Conservation (phyloP, 2,329 filamentous ascomycete genomes). For the Tolypocladium ophioglossoides region DNA sequence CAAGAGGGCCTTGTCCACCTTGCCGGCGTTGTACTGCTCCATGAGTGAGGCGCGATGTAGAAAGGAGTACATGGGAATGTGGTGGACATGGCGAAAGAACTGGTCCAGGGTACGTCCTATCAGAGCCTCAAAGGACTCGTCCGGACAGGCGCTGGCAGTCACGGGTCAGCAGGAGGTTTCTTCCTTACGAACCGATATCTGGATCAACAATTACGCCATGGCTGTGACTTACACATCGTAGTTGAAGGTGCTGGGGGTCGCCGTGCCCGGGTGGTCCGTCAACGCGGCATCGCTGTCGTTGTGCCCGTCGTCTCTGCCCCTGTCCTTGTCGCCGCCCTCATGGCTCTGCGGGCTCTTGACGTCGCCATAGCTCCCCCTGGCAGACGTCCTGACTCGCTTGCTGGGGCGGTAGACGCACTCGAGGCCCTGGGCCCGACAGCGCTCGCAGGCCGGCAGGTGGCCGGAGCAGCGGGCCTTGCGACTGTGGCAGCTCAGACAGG, state of each 20-base stretch:
- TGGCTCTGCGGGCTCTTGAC: conserved; percentile 21
- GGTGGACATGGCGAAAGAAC: conserved; percentile 49
- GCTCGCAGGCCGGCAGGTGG: conserved; percentile 43
- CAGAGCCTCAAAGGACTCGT: conserved; percentile 37
- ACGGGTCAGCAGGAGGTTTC: background rate
- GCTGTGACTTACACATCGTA: conserved; percentile 21
- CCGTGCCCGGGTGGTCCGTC: conserved; percentile 20
- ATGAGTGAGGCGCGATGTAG: conserved; percentile 48
- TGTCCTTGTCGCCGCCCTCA: conserved; percentile 18
- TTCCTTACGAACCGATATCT: too few species aligned
- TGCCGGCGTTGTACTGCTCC: conserved; percentile 46
- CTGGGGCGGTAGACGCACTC: conserved; percentile 44
- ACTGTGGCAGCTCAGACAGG: conserved; percentile 47
- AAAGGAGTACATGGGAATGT: conserved; percentile 48
- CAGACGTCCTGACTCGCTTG: conserved; percentile 25
- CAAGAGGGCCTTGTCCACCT: conserved; percentile 42
- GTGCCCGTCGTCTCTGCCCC: conserved; percentile 13
- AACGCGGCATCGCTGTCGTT: conserved; percentile 23
- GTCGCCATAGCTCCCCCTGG: conserved; percentile 10
- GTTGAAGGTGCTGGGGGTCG: conserved; percentile 22
- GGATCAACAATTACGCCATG: background rate
- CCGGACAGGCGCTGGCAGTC: conserved; percentile 18
- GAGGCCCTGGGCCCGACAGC: conserved; percentile 38
- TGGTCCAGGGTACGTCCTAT: conserved; percentile 43
- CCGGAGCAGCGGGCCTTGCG: conserved; percentile 49